Base-by-base conservation (phyloP, 75 land plant species). In the Chamaecyparis obtusa region DNA sequence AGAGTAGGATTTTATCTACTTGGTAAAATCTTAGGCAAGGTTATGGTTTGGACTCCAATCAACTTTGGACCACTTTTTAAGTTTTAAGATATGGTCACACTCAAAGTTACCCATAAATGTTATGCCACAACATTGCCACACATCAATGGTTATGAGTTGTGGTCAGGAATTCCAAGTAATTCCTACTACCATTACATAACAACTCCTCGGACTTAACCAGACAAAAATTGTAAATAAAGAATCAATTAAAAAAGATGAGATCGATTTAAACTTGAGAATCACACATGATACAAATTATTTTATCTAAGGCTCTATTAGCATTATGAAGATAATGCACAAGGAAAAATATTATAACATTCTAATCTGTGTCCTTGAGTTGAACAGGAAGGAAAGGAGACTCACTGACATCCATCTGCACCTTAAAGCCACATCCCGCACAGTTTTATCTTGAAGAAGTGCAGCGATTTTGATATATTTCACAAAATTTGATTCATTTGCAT, bases 371-470 rank as follows among this genome's bases (percentile, higher is more conserved):
- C 30, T 81, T n/a, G 33, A 81, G 33, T n/a, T 77, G 64, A 39
- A 33, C 19, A 84, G 48, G 48, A 64, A 46, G 17, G 49, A 9
- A 83, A 87, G 84, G 14, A 86, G 24, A 88, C 91, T 88, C 74
- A 93, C 94, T 32, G 90, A 84, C 93, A 92, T 92, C 94, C 94
- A 93, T n/a, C 90, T 85, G 83, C 93, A 92, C n/a, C 94, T 91
- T 15, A 93, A 60, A 30, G 94, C 94, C 49, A 93, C 94, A 86
- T 93, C 94, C 30, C 94, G 92, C 43, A 93, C 94, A 3, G 88
- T 92, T 88, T 93, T 93, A 24, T 93, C 94, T 33, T 88, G 88
- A 2, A 93, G 79, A 5, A 85, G n/a, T 32, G 93, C 91, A 83
- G 94, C 94, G 48, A 93, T 88, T 76, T 92, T 93, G 5, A 93